These are phyloP conservation scores for Leishmania tarentolae DNA, from an alignment of 208 protist genomes.

Conservation along the genomic window DNA sequence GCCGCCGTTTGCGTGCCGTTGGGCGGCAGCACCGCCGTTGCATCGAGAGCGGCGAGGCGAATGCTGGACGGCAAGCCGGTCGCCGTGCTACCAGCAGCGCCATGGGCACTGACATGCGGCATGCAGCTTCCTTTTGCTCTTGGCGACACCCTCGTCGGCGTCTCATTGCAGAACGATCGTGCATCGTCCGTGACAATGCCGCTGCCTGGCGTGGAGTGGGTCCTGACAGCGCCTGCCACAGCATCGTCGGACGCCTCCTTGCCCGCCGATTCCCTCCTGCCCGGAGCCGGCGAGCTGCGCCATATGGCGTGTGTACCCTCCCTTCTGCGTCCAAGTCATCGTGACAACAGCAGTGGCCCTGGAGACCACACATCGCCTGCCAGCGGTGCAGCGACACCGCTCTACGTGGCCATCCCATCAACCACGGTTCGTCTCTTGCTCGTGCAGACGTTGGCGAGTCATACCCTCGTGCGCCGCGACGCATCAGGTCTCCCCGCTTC, in stretches of 20 bases:
- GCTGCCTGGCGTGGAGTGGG: conserved; percentile 31
- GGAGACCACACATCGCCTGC: not conserved
- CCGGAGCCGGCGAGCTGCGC: not conserved
- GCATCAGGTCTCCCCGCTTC: conserved; percentile 9
- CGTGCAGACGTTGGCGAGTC: conserved; percentile 52
- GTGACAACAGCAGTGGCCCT: not conserved
- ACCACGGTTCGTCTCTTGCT: conserved; percentile 32
- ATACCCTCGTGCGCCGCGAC: conserved; percentile 24
- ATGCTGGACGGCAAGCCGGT: conserved; percentile 15
- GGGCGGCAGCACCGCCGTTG: not conserved
- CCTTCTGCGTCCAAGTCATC: not conserved
- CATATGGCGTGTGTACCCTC: conserved; percentile 23
- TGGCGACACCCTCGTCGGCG: conserved; percentile 53
- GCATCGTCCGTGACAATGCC: conserved; percentile 22
- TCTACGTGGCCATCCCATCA: conserved; percentile 18
- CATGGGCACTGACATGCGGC: conserved; percentile 44
- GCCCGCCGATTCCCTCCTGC: not conserved
- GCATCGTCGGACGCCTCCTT: not conserved
- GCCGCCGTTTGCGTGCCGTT: conserved; percentile 26
- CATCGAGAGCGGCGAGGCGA: conserved; percentile 5
- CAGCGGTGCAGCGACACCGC: not conserved
- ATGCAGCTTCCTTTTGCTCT: conserved; percentile 46
- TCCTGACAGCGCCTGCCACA: not conserved
- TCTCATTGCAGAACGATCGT: conserved; percentile 54
- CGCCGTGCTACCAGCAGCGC: conserved; percentile 16